A percentile compares a stretch with the other conserved stretches of the same genome.
Conservation (phyloP, 2,329 filamentous ascomycete genomes). For the Chrysoporthe cubensis region DNA sequence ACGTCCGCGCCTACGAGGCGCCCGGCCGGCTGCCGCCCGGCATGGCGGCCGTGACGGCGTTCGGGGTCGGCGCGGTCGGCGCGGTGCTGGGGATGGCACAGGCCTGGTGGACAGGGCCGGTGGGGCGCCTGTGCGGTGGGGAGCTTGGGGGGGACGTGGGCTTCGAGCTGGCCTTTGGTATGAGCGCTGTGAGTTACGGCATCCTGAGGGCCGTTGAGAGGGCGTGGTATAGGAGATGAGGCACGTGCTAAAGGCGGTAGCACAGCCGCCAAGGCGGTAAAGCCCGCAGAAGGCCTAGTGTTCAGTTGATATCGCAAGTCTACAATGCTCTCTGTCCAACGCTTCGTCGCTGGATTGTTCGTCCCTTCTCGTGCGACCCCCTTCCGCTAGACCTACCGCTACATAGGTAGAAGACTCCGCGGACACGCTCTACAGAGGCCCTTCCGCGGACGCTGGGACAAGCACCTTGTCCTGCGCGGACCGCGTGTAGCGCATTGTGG, state of each 20-base stretch:
- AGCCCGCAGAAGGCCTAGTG: too few species aligned
- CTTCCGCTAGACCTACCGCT: too few species aligned
- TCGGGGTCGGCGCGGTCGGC: slow-evolving; percentile 66
- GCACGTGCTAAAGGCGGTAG: background rate
- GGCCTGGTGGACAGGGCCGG: slow-evolving; percentile 69
- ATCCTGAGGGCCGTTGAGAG: slow-evolving; percentile 51
- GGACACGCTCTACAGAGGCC: too few species aligned
- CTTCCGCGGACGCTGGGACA: too few species aligned
- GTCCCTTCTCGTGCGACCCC: too few species aligned
- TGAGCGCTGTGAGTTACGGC: slow-evolving; percentile 57
- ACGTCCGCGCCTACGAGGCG: slow-evolving; percentile 61
- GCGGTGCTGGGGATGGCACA: slow-evolving; percentile 74
- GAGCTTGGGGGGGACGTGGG: slow-evolving; percentile 51
- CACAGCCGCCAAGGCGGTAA: too few species aligned
- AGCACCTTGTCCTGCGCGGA: too few species aligned
- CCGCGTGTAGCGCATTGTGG: too few species aligned
- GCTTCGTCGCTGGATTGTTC: too few species aligned
- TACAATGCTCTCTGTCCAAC: too few species aligned
- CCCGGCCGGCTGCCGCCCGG: slow-evolving; percentile 63
- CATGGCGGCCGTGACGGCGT: slow-evolving; percentile 65
- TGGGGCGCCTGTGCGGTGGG: slow-evolving; percentile 62
- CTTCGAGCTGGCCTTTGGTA: slow-evolving; percentile 68
- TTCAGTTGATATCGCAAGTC: too few species aligned
- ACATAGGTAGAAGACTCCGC: too few species aligned
- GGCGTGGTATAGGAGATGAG: slow-evolving; percentile 43